Evolutionary conservation across 306 rosid species (phyloP).

Genomic region (Vigna nakashimae): DNA sequence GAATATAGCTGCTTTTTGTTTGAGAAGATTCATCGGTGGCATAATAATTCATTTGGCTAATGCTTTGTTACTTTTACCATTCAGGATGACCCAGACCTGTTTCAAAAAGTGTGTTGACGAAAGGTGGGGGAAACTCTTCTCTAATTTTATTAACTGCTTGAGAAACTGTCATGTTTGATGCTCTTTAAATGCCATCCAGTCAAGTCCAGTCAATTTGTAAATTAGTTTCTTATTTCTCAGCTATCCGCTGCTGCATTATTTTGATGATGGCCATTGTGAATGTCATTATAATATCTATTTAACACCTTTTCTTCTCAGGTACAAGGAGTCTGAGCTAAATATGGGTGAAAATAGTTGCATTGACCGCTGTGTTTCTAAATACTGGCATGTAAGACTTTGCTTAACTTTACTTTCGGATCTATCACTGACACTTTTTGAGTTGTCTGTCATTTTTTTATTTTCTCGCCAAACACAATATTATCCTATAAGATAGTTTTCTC

Average conservation of each 20-base stretch:
- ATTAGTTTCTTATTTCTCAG: slow-evolving; percentile 22
- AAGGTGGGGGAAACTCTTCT: slow-evolving; percentile 62
- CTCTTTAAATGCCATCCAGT: not conserved
- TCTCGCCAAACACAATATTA: not conserved
- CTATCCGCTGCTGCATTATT: not conserved
- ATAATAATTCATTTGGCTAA: slow-evolving; percentile 32
- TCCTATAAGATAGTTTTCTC: not conserved
- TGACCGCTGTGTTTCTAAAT: slow-evolving; percentile 97
- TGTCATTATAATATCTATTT: not conserved
- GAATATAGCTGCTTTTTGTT: not conserved
- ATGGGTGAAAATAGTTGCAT: slow-evolving; percentile 99
- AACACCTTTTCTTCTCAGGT: slow-evolving; percentile 58
- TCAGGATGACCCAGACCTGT: slow-evolving; percentile 97
- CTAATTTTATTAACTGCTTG: slow-evolving; percentile 7
- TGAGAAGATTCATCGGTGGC: not conserved
- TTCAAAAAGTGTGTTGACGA: slow-evolving; percentile 92
- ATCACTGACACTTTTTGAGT: not conserved
- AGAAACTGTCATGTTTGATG: slow-evolving; percentile 16
- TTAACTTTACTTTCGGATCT: slow-evolving; percentile 2
- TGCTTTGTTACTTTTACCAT: slow-evolving; percentile 16
- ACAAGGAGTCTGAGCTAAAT: slow-evolving; percentile 94
- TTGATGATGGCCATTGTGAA: slow-evolving; percentile 6
- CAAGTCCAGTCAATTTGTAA: not conserved
- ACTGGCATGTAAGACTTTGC: slow-evolving; percentile 85
- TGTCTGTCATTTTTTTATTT: not conserved